A percentile compares a stretch with the other conserved stretches of the same genome.
phyloP scores from a whole-genome alignment of 805 yeast species.

The Saturnispora besseyi region DNA sequence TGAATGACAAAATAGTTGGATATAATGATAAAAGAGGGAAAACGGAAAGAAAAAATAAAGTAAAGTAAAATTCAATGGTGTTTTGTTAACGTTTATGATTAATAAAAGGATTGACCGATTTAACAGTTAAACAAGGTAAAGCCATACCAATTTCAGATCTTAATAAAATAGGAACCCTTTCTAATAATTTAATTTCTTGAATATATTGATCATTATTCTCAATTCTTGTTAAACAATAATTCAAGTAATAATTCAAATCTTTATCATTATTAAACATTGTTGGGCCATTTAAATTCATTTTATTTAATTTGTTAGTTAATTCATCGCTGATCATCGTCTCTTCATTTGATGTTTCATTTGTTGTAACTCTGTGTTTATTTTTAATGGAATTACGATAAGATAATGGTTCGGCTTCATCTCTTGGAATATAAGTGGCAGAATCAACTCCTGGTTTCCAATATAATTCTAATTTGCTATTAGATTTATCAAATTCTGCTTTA shows the following conservation, averaged over 20 bases:
- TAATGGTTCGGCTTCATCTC: constrained; percentile 73
- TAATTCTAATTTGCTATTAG: constrained; percentile 58
- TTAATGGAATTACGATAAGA: constrained; percentile 72
- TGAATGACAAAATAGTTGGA: constrained; percentile 8
- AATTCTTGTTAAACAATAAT: constrained; percentile 44
- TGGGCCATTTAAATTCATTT: constrained; percentile 33
- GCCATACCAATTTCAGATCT: constrained; percentile 95
- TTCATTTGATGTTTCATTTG: constrained; percentile 30
- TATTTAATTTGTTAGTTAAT: constrained; percentile 39
- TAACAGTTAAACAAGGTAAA: constrained; percentile 86
- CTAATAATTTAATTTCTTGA: constrained; percentile 75
- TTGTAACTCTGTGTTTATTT: constrained; percentile 58
- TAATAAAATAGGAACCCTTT: constrained; percentile 73
- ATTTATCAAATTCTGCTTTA: constrained; percentile 85
- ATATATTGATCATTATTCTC: constrained; percentile 51
- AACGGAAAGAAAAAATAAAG: neutral
- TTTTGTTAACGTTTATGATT: neutral
- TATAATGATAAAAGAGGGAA: neutral
- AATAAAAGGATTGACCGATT: constrained; percentile 78
- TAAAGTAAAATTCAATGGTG: neutral
- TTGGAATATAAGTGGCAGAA: constrained; percentile 83
- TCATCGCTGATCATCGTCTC: constrained; percentile 32
- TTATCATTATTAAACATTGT: constrained; percentile 24
- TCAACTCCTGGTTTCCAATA: constrained; percentile 93
- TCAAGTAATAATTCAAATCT: constrained; percentile 49